Base-by-base conservation (phyloP, 371 early-diverging fungal species). In the Haplosporangium sp. region DNA sequence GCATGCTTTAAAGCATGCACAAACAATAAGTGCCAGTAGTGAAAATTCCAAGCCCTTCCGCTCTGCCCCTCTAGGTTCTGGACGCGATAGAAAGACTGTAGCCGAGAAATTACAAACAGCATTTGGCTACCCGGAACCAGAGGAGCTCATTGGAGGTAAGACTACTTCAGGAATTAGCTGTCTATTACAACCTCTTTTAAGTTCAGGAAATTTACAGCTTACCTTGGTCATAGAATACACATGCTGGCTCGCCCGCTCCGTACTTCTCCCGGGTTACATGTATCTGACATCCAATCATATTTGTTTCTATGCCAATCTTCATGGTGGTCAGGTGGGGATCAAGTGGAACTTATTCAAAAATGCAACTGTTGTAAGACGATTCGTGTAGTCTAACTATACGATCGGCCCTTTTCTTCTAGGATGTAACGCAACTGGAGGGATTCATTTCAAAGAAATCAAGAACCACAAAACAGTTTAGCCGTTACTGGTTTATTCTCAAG, bases 221-320 rank as follows among this genome's bases (percentile, higher is more conserved):
- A 5, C 34, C 64, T 53, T 11, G 19, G 48, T 38, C 61, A 55
- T 77, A 92, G 94, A 92, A 67, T 93, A 89, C 86, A 84, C 92
- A 11, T 94, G 94, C 75, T 93, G 89, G 84, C 85, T 94, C 61
- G 86, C 92, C 3, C 86, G 89, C 3, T 88, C 92, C 10, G 91
- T 93, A 1, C 83, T 93, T 61, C 86, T 93, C 2, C 88, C 90
- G 47, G 95, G 94, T 4, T 85, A 85, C 47, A 82, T 95, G 77
- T 95, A 91, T 74, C 67, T 94, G 42, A 92, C 92, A 0, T 85
- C 90, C n/a, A 76, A 85, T 8, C 91, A 91, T 61, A 77, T 94
- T 6, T 92, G 92, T 63, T 95, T 94, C 75, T 91, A 91, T 78
- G 92, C 93, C 38, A 85, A 88, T 3, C 77, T 94, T 5, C 92